A percentile compares a stretch with the other conserved stretches of the same genome.
Evolutionary conservation across 805 yeast species (phyloP).

Genomic region (Zygosaccharomyces rouxii): DNA sequence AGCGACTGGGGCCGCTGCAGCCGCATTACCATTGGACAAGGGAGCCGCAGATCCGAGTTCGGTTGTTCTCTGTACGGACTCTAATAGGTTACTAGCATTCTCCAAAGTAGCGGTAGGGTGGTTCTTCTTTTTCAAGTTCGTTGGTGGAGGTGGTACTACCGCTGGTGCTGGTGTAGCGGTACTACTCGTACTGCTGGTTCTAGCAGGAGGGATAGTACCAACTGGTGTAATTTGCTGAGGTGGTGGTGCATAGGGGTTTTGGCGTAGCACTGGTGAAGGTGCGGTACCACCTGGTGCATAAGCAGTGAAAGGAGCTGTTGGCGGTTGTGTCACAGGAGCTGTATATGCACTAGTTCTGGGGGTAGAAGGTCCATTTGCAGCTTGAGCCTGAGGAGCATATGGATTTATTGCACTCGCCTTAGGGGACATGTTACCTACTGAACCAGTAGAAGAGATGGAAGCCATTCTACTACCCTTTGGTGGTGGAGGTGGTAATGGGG

Average conservation of each 20-base stretch:
- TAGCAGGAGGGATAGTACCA: slow-evolving; percentile 10
- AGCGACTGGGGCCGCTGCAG: slow-evolving; percentile 14
- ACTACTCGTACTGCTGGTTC: slow-evolving; percentile 16
- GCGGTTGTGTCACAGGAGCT: slow-evolving; percentile 21
- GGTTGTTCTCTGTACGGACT: slow-evolving; percentile 19
- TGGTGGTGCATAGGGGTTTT: slow-evolving; percentile 40
- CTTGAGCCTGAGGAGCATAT: slow-evolving; percentile 14
- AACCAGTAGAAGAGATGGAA: slow-evolving; percentile 16
- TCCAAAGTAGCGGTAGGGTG: slow-evolving; percentile 19
- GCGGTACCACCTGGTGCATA: slow-evolving; percentile 34
- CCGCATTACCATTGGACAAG: slow-evolving; percentile 21
- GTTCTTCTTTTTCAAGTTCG: slow-evolving; percentile 21
- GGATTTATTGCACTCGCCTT: slow-evolving; percentile 11
- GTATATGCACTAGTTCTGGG: slow-evolving; percentile 14
- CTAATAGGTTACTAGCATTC: slow-evolving; percentile 22
- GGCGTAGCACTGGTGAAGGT: slow-evolving; percentile 9
- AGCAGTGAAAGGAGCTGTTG: slow-evolving; percentile 21
- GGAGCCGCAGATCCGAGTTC: slow-evolving; percentile 13
- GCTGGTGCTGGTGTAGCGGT: slow-evolving; percentile 20
- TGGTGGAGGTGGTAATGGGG: slow-evolving; percentile 25
- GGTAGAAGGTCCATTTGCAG: slow-evolving; percentile 3
- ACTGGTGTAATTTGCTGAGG: slow-evolving; percentile 12
- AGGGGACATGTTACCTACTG: slow-evolving; percentile 10
- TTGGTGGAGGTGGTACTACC: slow-evolving; percentile 36
- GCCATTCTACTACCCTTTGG: slow-evolving; percentile 14